Evolutionary conservation across 148 eudicot genomes (phyloP), one percentile per base, ranked within the genome.

Genomic region (Fagopyrum esculentum): DNA sequence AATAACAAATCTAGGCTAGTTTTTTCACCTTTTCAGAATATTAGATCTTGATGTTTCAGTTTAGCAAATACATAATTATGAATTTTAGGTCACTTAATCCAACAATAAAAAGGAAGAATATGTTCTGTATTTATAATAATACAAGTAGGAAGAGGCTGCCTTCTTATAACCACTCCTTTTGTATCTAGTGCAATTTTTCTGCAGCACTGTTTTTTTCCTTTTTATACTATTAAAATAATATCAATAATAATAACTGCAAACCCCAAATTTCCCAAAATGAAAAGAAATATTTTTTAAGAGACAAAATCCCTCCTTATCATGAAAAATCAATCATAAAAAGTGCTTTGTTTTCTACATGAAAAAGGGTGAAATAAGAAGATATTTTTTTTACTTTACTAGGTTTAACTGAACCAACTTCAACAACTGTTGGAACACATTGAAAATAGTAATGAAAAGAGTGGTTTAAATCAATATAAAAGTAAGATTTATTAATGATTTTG

Each of bases 141-240:
- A 66, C 71, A 66, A 66, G 19, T 66, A 35, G 71, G 71, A 66
- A 29, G 43, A 30, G 16, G 71, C 2, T 43, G 45, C 15, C 8
- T 66, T 66, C 47, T 66, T 66, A 40, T 66, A 66, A 66, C 71
- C 71, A 66, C 71, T 66, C 71, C 71, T 66, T 66, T 66, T 66
- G 71, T 66, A 40, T n/a, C 8, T 66, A 66, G 71, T 66, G 71
- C 71, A 40, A 66, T 66, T 66, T 66, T 40, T 66, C 17, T 66
- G 71, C 46, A 66, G 47, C 47, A 66, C 9, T 13, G 19, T 43
- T 66, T 22, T 57, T 19, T 4, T 35, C 40, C 40, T 35, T 40
- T 40, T 66, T 15, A 17, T 45, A 43, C 6, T 63, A 43, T 66
- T 66, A 12, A 66, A 66, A 66, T 66, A 66, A 43, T 66, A 13